phyloP scores from a whole-genome alignment of 2,329 filamentous ascomycete species.

The Escovopsis sp. region DNA sequence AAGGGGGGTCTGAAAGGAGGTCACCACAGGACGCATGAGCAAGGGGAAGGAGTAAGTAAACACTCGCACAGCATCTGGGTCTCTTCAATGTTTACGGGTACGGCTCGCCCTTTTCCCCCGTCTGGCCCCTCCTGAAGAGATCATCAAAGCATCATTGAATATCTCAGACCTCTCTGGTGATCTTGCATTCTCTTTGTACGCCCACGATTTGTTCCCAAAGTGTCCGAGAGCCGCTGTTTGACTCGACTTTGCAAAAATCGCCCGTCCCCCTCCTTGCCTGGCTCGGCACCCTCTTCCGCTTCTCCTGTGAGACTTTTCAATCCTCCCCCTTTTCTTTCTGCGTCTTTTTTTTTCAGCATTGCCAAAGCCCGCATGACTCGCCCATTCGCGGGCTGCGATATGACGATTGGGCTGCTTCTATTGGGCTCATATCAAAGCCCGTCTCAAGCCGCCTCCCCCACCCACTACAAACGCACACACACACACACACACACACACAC shows the following conservation, averaged over 20 bases:
- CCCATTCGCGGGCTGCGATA: too few species aligned
- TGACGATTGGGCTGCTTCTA: too few species aligned
- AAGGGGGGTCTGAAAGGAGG: neutral
- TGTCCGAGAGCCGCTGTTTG: too few species aligned
- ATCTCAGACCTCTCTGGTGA: neutral
- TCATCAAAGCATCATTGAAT: neutral
- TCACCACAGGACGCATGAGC: neutral
- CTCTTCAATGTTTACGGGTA: neutral
- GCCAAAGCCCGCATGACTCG: too few species aligned
- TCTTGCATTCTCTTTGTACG: too few species aligned
- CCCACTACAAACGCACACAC: neutral
- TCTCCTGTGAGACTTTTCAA: neutral
- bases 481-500: neutral
- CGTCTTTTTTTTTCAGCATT: neutral
- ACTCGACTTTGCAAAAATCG: too few species aligned
- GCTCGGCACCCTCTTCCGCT: too few species aligned
- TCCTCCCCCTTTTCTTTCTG: neutral
- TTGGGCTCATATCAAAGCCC: too few species aligned
- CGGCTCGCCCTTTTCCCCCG: neutral
- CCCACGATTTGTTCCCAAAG: too few species aligned
- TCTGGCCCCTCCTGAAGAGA: neutral
- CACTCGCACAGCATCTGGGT: neutral
- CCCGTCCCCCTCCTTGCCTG: neutral
- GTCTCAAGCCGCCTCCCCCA: too few species aligned
- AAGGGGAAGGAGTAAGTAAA: neutral